A percentile compares a stretch with the other conserved stretches of the same genome.
These are phyloP conservation scores for Gaeumannomyces sp. DNA, from an alignment of 2,329 filamentous ascomycete genomes.

Conservation along the genomic window DNA sequence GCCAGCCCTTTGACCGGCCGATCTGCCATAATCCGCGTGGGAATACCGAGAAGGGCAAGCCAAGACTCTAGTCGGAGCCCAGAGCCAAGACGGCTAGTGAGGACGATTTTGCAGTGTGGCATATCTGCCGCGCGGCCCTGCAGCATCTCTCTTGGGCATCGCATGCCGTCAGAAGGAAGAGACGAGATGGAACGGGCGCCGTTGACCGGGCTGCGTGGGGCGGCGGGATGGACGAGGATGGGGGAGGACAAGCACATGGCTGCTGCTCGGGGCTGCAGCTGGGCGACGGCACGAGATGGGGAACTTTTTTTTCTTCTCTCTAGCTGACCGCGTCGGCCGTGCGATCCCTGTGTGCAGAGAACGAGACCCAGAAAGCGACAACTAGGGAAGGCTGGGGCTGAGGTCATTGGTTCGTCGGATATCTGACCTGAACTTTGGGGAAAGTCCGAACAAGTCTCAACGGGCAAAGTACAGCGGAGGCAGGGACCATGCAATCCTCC, in stretches of 20 bases:
- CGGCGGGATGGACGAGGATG: too few species aligned
- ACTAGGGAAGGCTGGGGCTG: background rate
- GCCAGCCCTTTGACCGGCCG: background rate
- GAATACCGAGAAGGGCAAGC: background rate
- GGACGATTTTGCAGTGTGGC: background rate
- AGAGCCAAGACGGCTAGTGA: background rate
- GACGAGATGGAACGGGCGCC: background rate
- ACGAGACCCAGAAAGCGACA: background rate
- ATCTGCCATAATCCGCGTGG: background rate
- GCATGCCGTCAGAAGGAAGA: background rate
- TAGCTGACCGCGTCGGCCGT: background rate
- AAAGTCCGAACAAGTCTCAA: constrained; percentile 1
- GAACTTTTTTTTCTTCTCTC: too few species aligned
- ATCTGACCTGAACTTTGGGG: constrained; percentile 5
- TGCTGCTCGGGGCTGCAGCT: too few species aligned
- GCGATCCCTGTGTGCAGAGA: too few species aligned
- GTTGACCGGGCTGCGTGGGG: too few species aligned
- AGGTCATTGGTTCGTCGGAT: background rate
- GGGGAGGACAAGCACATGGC: background rate
- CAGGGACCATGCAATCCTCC: background rate
- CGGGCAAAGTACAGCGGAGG: background rate
- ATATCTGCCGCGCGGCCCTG: background rate
- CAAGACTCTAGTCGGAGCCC: background rate
- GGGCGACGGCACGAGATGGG: too few species aligned
- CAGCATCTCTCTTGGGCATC: background rate